Evolutionary conservation across 2,329 filamentous ascomycete species (phyloP), one percentile per base, ranked within the genome.

Genomic region (Talaromyces pinophilus): DNA sequence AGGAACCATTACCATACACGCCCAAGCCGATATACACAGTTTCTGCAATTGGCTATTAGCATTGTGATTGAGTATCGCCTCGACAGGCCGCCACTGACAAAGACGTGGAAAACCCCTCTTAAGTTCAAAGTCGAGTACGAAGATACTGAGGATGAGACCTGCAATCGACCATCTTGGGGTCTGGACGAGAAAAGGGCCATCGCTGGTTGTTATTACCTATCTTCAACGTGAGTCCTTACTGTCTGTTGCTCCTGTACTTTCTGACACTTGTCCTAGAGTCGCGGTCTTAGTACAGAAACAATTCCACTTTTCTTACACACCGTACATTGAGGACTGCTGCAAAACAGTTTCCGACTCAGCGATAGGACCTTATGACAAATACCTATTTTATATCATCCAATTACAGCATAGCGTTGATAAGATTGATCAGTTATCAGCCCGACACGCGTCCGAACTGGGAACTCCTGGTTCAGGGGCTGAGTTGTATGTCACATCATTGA

Each of bases 161-260:
- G 4, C 25, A 52, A 25, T 52, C 48, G 48, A 52, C 25, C 48
- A 52, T 67, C 69, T 15, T 76, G 74, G 73, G 74, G 76, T 2
- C 65, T 69, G n/a, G 81, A 82, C 28, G 80, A 81, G 63, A 78
- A 81, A 62, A 76, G 81, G 57, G 80, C 81, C 1, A 74, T 81
- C 13, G 77, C 79, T 3, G 82, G 80, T 3, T 77, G 79, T 33
- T 83, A 79, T 67, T 81, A 80, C 67, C 70, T 83, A 13, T 78
- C 79, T 11, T 80, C 80, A 5, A 75, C 76, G 80, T 81, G 69
- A 67, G 76, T 73, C 13, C 13, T 38, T 5, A 15, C 11, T 15
- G 35, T 17, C 5, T 19, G 13, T 46, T 63, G n/a, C 42, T 19
- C 17, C 6, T 44, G 42, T n/a, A 44, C 5, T 19, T 44, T 44